Evolutionary conservation across 2,329 filamentous ascomycete genomes (phyloP).

Genomic region (Calonectria crousiana): DNA sequence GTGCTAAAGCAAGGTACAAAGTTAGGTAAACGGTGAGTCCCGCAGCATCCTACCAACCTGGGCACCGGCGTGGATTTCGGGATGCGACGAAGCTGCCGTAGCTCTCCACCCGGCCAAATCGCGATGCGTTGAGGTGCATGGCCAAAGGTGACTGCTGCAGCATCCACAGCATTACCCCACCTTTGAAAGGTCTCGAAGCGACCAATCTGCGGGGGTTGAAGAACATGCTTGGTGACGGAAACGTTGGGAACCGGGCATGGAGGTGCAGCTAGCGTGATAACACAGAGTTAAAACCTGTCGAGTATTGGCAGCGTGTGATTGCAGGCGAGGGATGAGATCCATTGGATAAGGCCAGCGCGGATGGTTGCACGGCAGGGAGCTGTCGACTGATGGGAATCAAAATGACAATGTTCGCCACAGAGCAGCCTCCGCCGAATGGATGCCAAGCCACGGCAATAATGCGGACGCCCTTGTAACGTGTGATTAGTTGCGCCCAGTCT

Average conservation of each 20-base stretch:
- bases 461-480: neutral
- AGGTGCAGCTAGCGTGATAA: neutral
- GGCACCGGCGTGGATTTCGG: neutral
- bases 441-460: neutral
- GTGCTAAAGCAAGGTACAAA: constrained; percentile 19
- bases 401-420: neutral
- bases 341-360: neutral
- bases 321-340: neutral
- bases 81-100: neutral
- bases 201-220: constrained; percentile 9
- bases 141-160: constrained; percentile 9
- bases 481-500: neutral
- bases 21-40: neutral
- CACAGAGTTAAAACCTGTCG: neutral
- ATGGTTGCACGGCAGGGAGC: constrained; percentile 14
- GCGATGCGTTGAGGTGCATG: constrained; percentile 19
- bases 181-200: neutral
- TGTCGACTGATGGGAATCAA: neutral
- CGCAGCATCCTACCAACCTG: neutral
- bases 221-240: neutral
- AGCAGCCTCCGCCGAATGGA: neutral
- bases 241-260: neutral
- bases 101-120: constrained; percentile 15
- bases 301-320: constrained; percentile 7
- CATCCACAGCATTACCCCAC: constrained; percentile 16